These are phyloP conservation scores for Lactarius deliciosus DNA, from an alignment of 768 basidiomycete genomes.

Conservation along the genomic window DNA sequence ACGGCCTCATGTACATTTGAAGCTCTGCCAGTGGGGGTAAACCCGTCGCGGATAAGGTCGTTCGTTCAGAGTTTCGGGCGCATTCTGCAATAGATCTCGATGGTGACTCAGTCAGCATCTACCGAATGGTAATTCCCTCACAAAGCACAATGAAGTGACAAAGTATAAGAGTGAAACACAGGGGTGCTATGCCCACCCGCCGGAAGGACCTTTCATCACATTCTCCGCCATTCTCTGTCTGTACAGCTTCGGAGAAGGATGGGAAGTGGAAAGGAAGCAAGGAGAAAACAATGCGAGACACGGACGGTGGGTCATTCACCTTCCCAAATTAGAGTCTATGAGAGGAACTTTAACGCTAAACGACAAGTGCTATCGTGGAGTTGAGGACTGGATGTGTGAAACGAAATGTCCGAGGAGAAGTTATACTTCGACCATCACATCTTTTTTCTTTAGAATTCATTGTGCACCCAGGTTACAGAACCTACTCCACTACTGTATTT, in stretches of 20 bases:
- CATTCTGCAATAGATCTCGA: not conserved
- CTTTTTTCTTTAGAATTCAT: not conserved
- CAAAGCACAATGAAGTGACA: not conserved
- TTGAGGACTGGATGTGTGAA: not conserved
- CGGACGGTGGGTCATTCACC: not conserved
- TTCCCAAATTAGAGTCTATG: slow-evolving; percentile 7
- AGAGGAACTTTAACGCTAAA: not conserved
- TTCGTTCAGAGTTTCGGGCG: not conserved
- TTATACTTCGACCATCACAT: not conserved
- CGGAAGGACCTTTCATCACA: not conserved
- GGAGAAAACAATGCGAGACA: not conserved
- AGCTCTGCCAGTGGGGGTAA: not conserved
- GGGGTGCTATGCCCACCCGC: not conserved
- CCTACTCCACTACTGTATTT: not conserved
- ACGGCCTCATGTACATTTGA: slow-evolving; percentile 1
- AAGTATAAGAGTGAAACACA: not conserved
- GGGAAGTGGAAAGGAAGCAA: slow-evolving; percentile 10
- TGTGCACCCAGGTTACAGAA: not conserved
- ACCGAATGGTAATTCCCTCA: not conserved
- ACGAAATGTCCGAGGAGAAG: not conserved
- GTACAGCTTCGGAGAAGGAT: slow-evolving; percentile 11
- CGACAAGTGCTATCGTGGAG: not conserved
- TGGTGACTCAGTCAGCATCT: not conserved
- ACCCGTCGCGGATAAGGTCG: not conserved
- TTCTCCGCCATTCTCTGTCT: slow-evolving; percentile 3